Base-by-base conservation (phyloP, 208 protist species). In the Crithidia fasciculata region DNA sequence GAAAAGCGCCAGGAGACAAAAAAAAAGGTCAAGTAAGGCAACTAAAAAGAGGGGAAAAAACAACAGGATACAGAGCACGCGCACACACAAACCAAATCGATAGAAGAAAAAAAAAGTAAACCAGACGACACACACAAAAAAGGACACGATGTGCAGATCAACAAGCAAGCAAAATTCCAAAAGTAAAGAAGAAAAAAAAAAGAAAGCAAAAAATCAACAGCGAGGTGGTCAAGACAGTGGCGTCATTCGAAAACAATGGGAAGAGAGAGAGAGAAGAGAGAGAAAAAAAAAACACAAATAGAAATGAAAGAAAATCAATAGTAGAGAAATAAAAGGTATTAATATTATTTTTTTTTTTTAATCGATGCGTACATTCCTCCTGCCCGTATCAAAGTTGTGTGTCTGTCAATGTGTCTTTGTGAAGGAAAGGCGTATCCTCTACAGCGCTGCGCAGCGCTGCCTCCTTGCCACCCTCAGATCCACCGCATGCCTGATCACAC, bases 51-150 rank as follows among this genome's bases (percentile, higher is more conserved):
- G 45, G 45, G 64, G 68, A 60, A 66, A 10, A 74, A 44, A 72
- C 5, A n/a, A 59, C 7, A 53, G 16, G 3, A 47, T 13, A 50
- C 28, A 36, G 9, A 58, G 39, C 15, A 57, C 16, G 40, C 12
- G 57, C 12, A 68, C 18, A 39, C 4, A 16, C 16, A 45, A 8
- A 64, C 1, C 0, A 40, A 76, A 69, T 49, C 16, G 15, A 58
- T 19, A 56, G 39, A 62, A 70, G 19, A 72, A 69, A 52, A 79
- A 62, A 56, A 58, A 45, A 19, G 54, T 19, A 8, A 59, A 43
- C 28, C 39, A 79, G 41, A 76, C 54, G 63, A 60, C 9, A 54
- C 28, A 67, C 8, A 67, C 50, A 45, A 40, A 47, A 6, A 52
- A 39, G 43, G 8, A n/a, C 28, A 28, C 28, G 28, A 28, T 28